These are phyloP conservation scores for Apiospora malaysiana DNA, from an alignment of 2,329 filamentous ascomycete species.

Conservation along the genomic window DNA sequence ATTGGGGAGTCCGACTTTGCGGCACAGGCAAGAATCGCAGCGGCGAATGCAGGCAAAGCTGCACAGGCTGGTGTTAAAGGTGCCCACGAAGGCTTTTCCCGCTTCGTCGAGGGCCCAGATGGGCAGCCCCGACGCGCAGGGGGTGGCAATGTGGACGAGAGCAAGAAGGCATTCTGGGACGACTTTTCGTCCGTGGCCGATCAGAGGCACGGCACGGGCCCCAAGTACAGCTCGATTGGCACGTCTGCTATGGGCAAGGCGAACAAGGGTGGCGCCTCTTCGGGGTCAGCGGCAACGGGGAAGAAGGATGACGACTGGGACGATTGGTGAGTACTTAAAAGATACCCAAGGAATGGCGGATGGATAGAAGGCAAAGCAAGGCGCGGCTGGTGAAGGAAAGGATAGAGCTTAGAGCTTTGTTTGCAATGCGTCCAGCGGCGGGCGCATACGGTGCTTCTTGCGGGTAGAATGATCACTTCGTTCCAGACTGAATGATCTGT, in stretches of 20 bases:
- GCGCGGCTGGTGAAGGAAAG: background rate
- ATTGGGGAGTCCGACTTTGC: slow-evolving; percentile 81
- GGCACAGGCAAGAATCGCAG: slow-evolving; percentile 65
- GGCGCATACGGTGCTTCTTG: background rate
- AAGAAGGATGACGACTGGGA: slow-evolving; percentile 68
- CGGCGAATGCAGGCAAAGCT: slow-evolving; percentile 69
- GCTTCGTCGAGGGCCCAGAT: slow-evolving; percentile 81
- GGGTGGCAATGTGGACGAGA: slow-evolving; percentile 59
- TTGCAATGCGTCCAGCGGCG: background rate
- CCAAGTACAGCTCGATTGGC: slow-evolving; percentile 57
- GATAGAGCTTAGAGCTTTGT: slow-evolving; percentile 6
- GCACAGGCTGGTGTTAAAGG: slow-evolving; percentile 73
- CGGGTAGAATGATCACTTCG: background rate
- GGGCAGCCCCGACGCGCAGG: slow-evolving; percentile 38
- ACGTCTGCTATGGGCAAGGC: slow-evolving; percentile 66
- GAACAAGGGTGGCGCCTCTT: slow-evolving; percentile 36
- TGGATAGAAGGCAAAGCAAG: slow-evolving; percentile 21
- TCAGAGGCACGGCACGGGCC: slow-evolving; percentile 49
- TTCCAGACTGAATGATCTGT: slow-evolving; percentile 16
- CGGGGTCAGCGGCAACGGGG: slow-evolving; percentile 37
- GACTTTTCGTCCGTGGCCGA: slow-evolving; percentile 78
- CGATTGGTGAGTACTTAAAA: slow-evolving; percentile 54
- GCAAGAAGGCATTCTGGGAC: slow-evolving; percentile 89
- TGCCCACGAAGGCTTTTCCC: slow-evolving; percentile 80
- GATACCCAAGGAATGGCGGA: slow-evolving; percentile 19